Evolutionary conservation across 2,329 filamentous ascomycete genomes (phyloP).

Genomic region (Leptographium radiaticola): DNA sequence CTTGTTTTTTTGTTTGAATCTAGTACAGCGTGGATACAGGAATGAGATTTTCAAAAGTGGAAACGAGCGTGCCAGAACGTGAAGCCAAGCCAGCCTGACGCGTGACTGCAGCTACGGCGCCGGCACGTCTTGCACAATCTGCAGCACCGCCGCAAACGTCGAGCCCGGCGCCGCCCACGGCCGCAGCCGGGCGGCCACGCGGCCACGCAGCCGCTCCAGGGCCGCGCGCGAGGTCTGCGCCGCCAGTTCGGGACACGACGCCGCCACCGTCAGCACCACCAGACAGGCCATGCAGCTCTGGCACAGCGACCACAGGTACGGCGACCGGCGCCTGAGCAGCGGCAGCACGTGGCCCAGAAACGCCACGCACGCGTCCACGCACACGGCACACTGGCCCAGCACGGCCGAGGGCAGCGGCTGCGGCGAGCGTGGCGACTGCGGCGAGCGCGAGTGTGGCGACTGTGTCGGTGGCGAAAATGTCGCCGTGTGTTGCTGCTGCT

Average conservation of each 20-base stretch:
- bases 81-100: too few species aligned
- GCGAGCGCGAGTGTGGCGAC: background rate
- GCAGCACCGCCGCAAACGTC: conserved; percentile 15
- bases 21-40: too few species aligned
- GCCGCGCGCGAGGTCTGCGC: background rate
- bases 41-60: too few species aligned
- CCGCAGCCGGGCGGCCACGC: conserved; percentile 17
- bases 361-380: conserved; percentile 21
- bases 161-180: conserved; percentile 21
- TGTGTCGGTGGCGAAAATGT: too few species aligned
- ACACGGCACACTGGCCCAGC: conserved; percentile 21
- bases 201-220: conserved; percentile 16
- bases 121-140: conserved; percentile 9
- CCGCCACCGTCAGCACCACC: conserved; percentile 20
- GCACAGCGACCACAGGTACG: conserved; percentile 23
- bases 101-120: background rate
- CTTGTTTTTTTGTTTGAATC: too few species aligned
- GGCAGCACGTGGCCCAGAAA: conserved; percentile 22
- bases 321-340: conserved; percentile 23
- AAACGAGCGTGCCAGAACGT: too few species aligned
- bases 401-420: conserved; percentile 13
- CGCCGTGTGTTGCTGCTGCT: background rate
- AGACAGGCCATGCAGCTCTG: conserved; percentile 23
- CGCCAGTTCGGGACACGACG: conserved; percentile 15
- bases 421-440: background rate